These are phyloP conservation scores for Desmodesmus armatus DNA, from an alignment of 139 green algal species.

Conservation along the genomic window DNA sequence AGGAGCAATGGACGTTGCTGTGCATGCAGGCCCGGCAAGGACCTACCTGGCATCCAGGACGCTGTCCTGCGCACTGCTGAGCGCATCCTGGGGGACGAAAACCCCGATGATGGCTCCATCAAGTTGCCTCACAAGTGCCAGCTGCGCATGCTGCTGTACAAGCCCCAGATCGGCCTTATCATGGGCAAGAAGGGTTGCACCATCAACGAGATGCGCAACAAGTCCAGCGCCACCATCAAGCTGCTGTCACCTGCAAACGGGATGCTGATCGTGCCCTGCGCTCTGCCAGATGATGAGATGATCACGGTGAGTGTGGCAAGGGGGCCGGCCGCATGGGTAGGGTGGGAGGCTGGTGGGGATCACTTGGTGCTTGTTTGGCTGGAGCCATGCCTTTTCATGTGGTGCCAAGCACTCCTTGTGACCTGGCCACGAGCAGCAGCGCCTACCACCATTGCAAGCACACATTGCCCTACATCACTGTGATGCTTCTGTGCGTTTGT, in stretches of 20 bases:
- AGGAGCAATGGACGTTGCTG: no score
- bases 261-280: background rate
- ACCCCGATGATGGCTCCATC: background rate
- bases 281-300: slow-evolving; percentile 37
- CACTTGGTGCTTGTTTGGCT: background rate
- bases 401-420: no score
- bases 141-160: slow-evolving; percentile 43
- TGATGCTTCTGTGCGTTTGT: background rate
- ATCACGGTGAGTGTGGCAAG: slow-evolving; percentile 30
- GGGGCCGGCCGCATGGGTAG: no score
- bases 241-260: background rate
- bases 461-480: background rate
- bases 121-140: slow-evolving; percentile 19
- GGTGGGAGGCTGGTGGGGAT: no score
- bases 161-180: slow-evolving; percentile 37
- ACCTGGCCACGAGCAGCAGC: no score
- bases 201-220: slow-evolving; percentile 47
- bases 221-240: slow-evolving; percentile 34
- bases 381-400: background rate
- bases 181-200: slow-evolving; percentile 32
- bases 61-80: slow-evolving; percentile 25
- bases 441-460: no score
- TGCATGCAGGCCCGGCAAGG: slow-evolving; percentile 23
- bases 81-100: slow-evolving; percentile 36
- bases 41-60: background rate